Base-by-base conservation (phyloP, 805 yeast species). In the Metschnikowia dekortorum region DNA sequence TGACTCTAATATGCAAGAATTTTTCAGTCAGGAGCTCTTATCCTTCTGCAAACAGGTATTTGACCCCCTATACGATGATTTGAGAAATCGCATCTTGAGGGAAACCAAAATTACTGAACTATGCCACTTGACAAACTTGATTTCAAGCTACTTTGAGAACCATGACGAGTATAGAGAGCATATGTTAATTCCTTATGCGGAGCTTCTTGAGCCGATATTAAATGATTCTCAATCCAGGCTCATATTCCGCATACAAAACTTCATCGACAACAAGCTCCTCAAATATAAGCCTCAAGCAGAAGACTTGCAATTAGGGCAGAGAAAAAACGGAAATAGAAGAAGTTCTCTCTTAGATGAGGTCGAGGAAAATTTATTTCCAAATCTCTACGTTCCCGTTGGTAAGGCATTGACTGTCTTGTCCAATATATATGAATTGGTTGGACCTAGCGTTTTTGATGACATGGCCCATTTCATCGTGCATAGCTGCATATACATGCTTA, bases 401-500 rank as follows among this genome's bases (percentile, higher is more conserved):
- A 80, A 80, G 49, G 84, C 96, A 0, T 68, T 90, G 39, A 78
- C 84, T 0, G 68, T 92, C 6, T 69, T 91, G 31, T 83, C 89
- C 33, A 86, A 82, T 62, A 85, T 91, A 22, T 88, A 89, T 62
- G 95, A 88, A 59, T 71, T 90, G 59, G 79, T 92, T 35, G 84
- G 85, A 56, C 82, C 91, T 2, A 70, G 78, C 10, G 87, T 89
- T 1, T 92, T 91, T 68, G 96, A 89, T 63, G 96, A 89, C 61
- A 69, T 91, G 55, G 96, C 97, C 0, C 96, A 89, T 64, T 82
- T 86, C 50, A 83, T 89, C 47, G 87, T 92, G 4, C 96, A 88
- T 62, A 79, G 85, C 40, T 84, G 94, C 58, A 79, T 89, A 35
- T 60, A 69, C 13, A 81, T 94, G 6, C 67, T 89, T 57, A 78